phyloP scores from a whole-genome alignment of 768 basidiomycete genomes.

The Russula earlei region DNA sequence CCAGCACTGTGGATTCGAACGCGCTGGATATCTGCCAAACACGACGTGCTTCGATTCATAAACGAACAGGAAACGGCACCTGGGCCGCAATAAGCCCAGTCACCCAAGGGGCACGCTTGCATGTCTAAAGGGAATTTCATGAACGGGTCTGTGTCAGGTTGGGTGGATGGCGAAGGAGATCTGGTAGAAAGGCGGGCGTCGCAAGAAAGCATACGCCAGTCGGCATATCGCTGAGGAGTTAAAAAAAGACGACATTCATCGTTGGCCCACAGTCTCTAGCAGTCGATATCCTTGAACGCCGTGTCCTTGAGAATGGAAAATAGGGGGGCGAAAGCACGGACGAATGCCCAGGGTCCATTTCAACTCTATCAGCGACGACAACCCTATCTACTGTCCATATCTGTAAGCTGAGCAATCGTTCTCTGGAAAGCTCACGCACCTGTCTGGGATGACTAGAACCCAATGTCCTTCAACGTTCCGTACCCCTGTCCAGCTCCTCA shows the following conservation, averaged over 20 bases:
- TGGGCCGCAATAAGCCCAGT: not conserved
- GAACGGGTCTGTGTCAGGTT: not conserved
- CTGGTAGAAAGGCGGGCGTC: not conserved
- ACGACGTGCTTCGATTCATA: not conserved
- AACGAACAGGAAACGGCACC: no score
- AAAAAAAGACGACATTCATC: not conserved
- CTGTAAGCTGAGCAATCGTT: not conserved
- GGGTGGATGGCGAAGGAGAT: not conserved
- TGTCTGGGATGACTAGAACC: not conserved
- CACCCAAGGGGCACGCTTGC: not conserved
- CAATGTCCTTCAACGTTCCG: not conserved
- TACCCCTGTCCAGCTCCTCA: not conserved
- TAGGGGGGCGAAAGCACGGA: not conserved
- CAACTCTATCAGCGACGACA: not conserved
- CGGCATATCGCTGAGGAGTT: not conserved
- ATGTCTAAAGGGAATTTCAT: not conserved
- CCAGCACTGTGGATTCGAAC: not conserved
- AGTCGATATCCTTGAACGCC: not conserved
- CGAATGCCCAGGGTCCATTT: not conserved
- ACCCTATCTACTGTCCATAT: not conserved
- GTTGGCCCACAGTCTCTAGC: not conserved
- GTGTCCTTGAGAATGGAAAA: not conserved
- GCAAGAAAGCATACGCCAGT: not conserved
- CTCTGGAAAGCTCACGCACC: slow-evolving; percentile 5
- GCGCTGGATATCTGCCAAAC: not conserved